These are phyloP conservation scores for Serendipita indica DNA, from an alignment of 768 basidiomycete genomes.

Conservation along the genomic window DNA sequence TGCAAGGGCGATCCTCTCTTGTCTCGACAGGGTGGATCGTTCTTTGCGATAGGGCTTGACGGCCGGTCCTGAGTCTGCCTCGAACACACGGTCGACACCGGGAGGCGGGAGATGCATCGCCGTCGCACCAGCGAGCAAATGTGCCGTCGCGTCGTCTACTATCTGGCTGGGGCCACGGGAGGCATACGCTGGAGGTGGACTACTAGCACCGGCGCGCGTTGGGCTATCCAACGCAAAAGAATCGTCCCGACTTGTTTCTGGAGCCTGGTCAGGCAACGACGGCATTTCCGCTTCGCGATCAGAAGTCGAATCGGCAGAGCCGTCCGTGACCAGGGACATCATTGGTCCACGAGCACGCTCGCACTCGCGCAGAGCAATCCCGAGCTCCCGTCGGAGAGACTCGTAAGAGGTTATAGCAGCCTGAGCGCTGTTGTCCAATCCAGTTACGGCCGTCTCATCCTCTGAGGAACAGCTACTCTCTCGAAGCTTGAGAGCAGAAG, in stretches of 20 bases:
- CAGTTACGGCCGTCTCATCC: conserved; percentile 7
- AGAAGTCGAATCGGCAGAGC: neutral
- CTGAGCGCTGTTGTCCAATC: neutral
- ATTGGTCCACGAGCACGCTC: conserved; percentile 61
- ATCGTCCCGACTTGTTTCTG: conserved; percentile 28
- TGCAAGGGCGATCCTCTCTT: conserved; percentile 52
- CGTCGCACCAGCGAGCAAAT: conserved; percentile 34
- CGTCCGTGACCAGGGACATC: conserved; percentile 12
- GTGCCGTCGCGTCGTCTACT: conserved; percentile 41
- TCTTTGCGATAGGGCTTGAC: conserved; percentile 32
- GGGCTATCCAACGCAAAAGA: conserved; percentile 12
- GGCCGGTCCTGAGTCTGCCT: conserved; percentile 36
- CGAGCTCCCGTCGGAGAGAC: conserved; percentile 57
- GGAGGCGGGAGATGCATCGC: conserved; percentile 39
- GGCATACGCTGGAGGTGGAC: conserved; percentile 4
- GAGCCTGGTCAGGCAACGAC: conserved; percentile 33
- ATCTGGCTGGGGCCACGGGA: conserved; percentile 9
- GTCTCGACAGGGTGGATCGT: conserved; percentile 50
- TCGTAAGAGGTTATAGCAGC: conserved; percentile 58
- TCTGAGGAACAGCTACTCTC: neutral
- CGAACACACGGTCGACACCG: conserved; percentile 74
- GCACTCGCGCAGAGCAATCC: conserved; percentile 64
- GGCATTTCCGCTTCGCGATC: conserved; percentile 23
- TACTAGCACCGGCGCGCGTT: conserved; percentile 4
- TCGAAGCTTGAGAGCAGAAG: conserved; percentile 38